A percentile compares a stretch with the other conserved stretches of the same genome.
phyloP scores from a whole-genome alignment of 495 filamentous ascomycete genomes.

The Penicillium angulare region DNA sequence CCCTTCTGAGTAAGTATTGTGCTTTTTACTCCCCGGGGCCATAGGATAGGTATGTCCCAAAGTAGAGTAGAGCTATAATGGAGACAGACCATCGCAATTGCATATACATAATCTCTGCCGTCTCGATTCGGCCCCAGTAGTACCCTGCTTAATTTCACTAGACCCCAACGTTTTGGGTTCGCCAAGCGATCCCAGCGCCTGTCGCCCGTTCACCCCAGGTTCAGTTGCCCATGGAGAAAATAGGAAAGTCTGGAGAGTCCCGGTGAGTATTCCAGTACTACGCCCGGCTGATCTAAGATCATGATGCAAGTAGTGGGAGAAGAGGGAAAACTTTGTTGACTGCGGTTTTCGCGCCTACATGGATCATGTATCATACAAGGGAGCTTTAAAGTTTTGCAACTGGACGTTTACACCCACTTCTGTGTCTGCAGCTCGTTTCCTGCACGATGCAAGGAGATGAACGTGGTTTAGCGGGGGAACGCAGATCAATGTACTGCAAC shows the following conservation, averaged over 20 bases:
- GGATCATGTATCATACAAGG: too few relatives aligned
- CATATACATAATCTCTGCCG: neutral
- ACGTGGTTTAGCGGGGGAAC: conserved; percentile 17
- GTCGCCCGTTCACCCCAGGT: conserved; percentile 19
- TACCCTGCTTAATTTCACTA: conserved; percentile 6
- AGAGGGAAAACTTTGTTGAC: neutral
- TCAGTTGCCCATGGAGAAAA: conserved; percentile 22
- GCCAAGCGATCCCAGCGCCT: conserved; percentile 24
- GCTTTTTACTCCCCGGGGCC: too few relatives aligned
- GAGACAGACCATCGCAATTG: too few relatives aligned
- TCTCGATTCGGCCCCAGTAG: neutral
- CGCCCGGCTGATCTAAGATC: conserved; percentile 1
- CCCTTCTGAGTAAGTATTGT: too few relatives aligned
- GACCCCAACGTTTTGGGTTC: conserved; percentile 15
- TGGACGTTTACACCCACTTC: neutral
- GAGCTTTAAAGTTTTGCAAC: conserved; percentile 10
- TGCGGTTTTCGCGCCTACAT: conserved; percentile 21
- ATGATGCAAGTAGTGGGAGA: too few relatives aligned
- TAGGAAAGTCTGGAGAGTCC: conserved; percentile 2
- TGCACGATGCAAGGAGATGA: conserved; percentile 24
- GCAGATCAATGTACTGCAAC: too few relatives aligned
- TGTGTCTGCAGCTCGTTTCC: neutral
- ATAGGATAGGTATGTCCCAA: too few relatives aligned
- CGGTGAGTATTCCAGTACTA: neutral
- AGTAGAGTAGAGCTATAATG: too few relatives aligned